Base-by-base conservation (phyloP, 2,329 filamentous ascomycete genomes). In the Calonectria montana region DNA sequence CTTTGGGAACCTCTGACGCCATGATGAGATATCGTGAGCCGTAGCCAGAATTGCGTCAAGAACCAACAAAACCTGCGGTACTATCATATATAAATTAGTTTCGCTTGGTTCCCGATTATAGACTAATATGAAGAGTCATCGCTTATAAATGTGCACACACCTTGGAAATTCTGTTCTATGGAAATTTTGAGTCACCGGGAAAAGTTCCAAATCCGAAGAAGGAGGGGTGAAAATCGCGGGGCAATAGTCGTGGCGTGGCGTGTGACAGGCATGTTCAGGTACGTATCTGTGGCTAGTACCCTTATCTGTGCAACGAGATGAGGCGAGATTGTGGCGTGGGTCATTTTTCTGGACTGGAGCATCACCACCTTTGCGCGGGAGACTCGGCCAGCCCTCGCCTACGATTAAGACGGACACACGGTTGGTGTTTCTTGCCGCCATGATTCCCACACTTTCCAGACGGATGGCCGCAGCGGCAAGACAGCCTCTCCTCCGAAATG, bases 1-100 rank as follows among this genome's bases (percentile, higher is more conserved):
- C 87, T 81, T 88, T 83, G 77, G 85, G 80, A 69, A 84, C 82
- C 41, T 79, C 80, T 74, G 81, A 75, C 75, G 87, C 86, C 88
- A 89, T 89, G 37, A 69, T 78, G 76, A 39, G 78, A 78, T 84
- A 81, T 74, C 67, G 69, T 73, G 31, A 59, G 68, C 69, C 64
- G 74, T 65, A 59, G 66, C 57, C 48, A 55, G 65, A 69, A 70
- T 65, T 74, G 62, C 70, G 71, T 63, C 72, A 70, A 74, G 67
- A 73, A 66, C 74, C 70, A 76, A 79, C 76, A 74, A 78, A 67
- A 78, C 72, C 68, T 73, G 41, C 63, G 21, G 62, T 45, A 16
- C 68, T 67, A 23, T 27, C 16, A 68, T 21, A 35, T 13, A 13
- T 16, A 29, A 23, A 72, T 78, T 59, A 76, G 69, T 61, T 64